phyloP scores from a whole-genome alignment of 768 basidiomycete species.

The Kwoniella newhampshirensis region DNA sequence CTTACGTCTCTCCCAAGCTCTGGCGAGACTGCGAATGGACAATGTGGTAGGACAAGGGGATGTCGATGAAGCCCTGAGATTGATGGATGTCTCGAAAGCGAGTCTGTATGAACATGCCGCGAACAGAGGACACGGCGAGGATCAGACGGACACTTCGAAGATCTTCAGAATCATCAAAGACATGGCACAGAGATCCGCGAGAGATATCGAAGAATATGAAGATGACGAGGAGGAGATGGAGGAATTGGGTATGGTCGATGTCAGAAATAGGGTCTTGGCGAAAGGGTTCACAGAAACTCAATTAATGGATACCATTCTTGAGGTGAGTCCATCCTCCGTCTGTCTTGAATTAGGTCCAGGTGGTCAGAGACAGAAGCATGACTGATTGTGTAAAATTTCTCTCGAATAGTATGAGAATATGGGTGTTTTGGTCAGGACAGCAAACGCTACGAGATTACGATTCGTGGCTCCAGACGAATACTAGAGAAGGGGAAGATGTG shows the following conservation, averaged over 20 bases:
- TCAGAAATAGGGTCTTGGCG: constrained; percentile 78
- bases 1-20: constrained; percentile 88
- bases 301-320: constrained; percentile 76
- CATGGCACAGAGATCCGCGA: constrained; percentile 60
- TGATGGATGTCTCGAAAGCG: constrained; percentile 97
- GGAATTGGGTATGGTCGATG: constrained; percentile 79
- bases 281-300: constrained; percentile 89
- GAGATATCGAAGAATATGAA: constrained; percentile 59
- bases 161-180: constrained; percentile 89
- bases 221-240: constrained; percentile 63
- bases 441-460: constrained; percentile 75
- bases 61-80: constrained; percentile 91
- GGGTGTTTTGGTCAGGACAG: constrained; percentile 76
- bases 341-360: not conserved
- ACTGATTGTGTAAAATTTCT: not conserved
- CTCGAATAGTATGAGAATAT: constrained; percentile 76
- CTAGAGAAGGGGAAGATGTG: not conserved
- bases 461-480: constrained; percentile 57
- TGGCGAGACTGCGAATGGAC: constrained; percentile 85
- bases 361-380: not conserved
- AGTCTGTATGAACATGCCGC: constrained; percentile 63
- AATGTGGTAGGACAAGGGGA: constrained; percentile 77
- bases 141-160: constrained; percentile 75
- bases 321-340: constrained; percentile 59
- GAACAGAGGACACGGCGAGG: constrained; percentile 67